A percentile compares a stretch with the other conserved stretches of the same genome.
Conservation (phyloP, 768 basidiomycete species). For the Dendrothele bispora region DNA sequence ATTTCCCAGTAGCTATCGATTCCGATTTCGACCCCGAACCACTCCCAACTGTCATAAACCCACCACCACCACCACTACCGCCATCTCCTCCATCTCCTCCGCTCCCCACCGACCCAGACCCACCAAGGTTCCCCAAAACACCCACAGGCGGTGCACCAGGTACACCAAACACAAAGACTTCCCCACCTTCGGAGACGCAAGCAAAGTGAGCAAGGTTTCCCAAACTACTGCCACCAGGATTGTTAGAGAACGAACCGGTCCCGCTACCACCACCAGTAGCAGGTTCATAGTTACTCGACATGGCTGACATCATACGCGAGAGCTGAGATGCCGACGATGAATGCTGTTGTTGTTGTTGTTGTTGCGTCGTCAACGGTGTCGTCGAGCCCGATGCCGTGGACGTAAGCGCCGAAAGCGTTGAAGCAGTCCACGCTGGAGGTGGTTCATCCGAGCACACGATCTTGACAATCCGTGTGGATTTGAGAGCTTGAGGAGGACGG, state of each 20-base stretch:
- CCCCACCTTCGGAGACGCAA: constrained; percentile 46
- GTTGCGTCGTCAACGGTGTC: not conserved
- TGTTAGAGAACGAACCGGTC: too few relatives aligned
- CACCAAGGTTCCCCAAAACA: not conserved
- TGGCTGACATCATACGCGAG: not conserved
- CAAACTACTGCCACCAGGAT: not conserved
- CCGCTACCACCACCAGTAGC: not conserved
- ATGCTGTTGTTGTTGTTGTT: too few relatives aligned
- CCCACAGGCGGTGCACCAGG: constrained; percentile 24
- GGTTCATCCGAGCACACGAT: constrained; percentile 75
- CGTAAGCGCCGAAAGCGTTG: constrained; percentile 18
- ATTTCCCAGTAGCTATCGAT: constrained; percentile 26
- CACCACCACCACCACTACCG: not conserved
- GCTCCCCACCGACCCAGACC: not conserved
- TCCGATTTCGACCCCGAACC: constrained; percentile 34
- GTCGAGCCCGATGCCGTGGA: not conserved
- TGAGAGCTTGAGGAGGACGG: constrained; percentile 75
- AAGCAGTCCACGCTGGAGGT: constrained; percentile 80
- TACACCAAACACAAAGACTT: constrained; percentile 80
- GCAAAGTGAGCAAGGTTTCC: constrained; percentile 4
- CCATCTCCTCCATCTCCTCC: not conserved
- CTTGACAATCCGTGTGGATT: constrained; percentile 73
- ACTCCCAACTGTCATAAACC: too few relatives aligned
- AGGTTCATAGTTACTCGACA: too few relatives aligned
- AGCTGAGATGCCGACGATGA: not conserved